These are phyloP conservation scores for Parathielavia hyrcaniae DNA, from an alignment of 495 filamentous ascomycete genomes.

Conservation along the genomic window DNA sequence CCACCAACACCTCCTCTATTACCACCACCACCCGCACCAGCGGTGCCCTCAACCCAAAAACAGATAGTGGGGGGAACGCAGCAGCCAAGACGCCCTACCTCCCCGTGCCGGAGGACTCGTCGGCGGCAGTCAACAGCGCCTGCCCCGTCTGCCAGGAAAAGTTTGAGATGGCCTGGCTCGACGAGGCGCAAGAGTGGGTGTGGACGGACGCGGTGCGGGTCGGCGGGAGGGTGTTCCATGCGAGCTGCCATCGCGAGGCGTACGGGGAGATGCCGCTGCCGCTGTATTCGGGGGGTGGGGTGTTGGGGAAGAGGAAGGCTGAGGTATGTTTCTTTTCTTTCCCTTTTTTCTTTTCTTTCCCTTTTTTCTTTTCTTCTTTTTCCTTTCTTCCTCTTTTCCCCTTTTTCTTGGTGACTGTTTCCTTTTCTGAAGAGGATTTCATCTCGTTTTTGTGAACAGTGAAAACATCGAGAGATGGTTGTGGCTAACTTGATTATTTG, in stretches of 20 bases:
- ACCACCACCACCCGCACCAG: background rate
- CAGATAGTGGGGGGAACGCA: background rate
- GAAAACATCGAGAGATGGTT: background rate
- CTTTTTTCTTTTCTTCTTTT: too few species aligned
- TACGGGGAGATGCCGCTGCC: conserved; percentile 40
- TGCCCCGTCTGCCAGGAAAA: conserved; percentile 95
- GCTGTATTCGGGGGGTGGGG: conserved; percentile 12
- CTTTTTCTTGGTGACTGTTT: too few species aligned
- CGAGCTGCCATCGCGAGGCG: conserved; percentile 80
- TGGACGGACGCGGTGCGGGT: conserved; percentile 86
- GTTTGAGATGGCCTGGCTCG: conserved; percentile 81
- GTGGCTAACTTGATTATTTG: background rate
- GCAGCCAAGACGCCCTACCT: conserved; percentile 58
- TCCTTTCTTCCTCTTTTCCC: too few species aligned
- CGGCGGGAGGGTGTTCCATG: conserved; percentile 78
- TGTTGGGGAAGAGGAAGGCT: conserved; percentile 71
- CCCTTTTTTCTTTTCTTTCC: background rate
- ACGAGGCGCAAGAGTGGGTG: conserved; percentile 90
- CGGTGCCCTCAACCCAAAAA: background rate
- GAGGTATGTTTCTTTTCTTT: conserved; percentile 50
- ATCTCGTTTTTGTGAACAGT: background rate
- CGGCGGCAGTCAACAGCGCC: conserved; percentile 56
- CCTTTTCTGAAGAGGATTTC: too few species aligned
- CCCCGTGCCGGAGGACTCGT: conserved; percentile 63
- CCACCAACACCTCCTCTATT: background rate